These are phyloP conservation scores for Gossypium arboreum DNA, from an alignment of 345 rosid genomes.

Conservation along the genomic window DNA sequence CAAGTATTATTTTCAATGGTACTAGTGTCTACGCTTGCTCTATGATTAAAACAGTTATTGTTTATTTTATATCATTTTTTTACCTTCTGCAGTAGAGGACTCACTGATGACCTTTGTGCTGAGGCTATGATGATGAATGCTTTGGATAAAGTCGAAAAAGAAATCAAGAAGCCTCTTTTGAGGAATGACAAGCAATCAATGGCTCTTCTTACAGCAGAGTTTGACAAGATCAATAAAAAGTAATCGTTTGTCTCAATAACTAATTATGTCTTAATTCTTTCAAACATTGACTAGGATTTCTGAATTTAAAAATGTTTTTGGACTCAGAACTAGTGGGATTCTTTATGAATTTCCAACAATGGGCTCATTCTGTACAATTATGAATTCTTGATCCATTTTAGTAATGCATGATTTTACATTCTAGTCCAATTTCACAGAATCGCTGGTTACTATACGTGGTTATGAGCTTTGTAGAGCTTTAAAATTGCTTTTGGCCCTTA, in stretches of 20 bases:
- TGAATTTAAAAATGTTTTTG: background rate
- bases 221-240: conserved; percentile 91
- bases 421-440: background rate
- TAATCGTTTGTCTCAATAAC: conserved; percentile 28
- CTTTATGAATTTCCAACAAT: background rate
- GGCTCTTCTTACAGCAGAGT: conserved; percentile 81
- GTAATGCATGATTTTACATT: background rate
- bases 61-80: background rate
- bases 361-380: background rate
- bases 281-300: background rate
- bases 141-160: conserved; percentile 85
- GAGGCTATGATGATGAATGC: conserved; percentile 98
- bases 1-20: background rate
- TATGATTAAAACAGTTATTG: background rate
- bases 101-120: conserved; percentile 76
- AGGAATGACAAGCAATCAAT: conserved; percentile 88
- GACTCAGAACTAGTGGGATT: background rate
- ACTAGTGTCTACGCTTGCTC: background rate
- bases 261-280: background rate
- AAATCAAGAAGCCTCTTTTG: conserved; percentile 89
- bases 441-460: background rate
- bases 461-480: background rate
- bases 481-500: background rate
- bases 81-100: conserved; percentile 63
- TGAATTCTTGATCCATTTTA: background rate